A percentile compares a stretch with the other conserved stretches of the same genome.
Evolutionary conservation across 2,329 filamentous ascomycete species (phyloP).

Genomic region (Domatiomyces catenatus): DNA sequence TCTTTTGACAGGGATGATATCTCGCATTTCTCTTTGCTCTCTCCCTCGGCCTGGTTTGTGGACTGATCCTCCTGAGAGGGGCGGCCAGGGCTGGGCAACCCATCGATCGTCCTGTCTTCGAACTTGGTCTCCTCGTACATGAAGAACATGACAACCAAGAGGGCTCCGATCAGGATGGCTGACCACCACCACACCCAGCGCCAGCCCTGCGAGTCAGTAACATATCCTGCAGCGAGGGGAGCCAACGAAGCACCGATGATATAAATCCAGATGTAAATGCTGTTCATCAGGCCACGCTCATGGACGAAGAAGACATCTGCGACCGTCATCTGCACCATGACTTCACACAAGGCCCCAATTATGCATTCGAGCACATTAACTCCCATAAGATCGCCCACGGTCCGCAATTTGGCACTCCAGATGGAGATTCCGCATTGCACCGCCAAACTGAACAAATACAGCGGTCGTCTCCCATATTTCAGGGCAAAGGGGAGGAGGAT

Average conservation of each 20-base stretch:
- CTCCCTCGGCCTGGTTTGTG: too few species aligned
- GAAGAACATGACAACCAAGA: conserved; percentile 28
- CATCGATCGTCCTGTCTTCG: conserved; percentile 1
- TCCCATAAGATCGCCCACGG: conserved; percentile 28
- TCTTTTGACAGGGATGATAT: conserved; percentile 4
- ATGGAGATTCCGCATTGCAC: conserved; percentile 25
- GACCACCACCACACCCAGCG: conserved; percentile 37
- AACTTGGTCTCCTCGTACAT: conserved; percentile 31
- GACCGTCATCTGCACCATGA: conserved; percentile 33
- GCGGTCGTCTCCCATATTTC: conserved; percentile 32
- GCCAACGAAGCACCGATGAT: conserved; percentile 24
- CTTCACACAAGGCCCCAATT: conserved; percentile 30
- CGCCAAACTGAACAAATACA: conserved; percentile 30
- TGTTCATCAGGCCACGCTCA: conserved; percentile 33
- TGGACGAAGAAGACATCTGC: conserved; percentile 37
- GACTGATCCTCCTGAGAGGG: conserved; percentile 6
- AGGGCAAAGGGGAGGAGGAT: conserved; percentile 32
- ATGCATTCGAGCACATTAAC: conserved; percentile 32
- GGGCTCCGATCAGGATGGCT: conserved; percentile 26
- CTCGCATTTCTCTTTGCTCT: too few species aligned
- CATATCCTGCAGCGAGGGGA: conserved; percentile 27
- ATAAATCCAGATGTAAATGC: conserved; percentile 28
- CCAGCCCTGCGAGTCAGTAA: conserved; percentile 32
- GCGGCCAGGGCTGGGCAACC: neutral
- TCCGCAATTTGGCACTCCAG: conserved; percentile 32